Evolutionary conservation across 164 flowering plant genomes (phyloP).

Genomic region (Pachysandra terminalis): DNA sequence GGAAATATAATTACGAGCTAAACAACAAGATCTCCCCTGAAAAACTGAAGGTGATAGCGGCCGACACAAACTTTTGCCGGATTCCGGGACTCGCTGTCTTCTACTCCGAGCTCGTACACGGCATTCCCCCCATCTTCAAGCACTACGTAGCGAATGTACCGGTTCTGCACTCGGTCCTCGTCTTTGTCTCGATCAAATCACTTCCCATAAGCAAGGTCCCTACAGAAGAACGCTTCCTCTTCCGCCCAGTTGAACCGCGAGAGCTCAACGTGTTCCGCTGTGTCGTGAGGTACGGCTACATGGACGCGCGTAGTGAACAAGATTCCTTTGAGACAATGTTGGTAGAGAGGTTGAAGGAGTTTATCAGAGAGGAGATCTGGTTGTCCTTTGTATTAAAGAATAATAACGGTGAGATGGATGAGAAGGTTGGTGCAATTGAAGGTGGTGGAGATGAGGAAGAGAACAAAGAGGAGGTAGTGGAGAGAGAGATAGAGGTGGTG

Average conservation of each 20-base stretch:
- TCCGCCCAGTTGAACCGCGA: constrained; percentile 45
- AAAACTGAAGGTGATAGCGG: constrained; percentile 29
- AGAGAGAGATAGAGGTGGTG: constrained; percentile 33
- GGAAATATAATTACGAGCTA: constrained; percentile 63
- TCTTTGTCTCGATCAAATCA: constrained; percentile 71
- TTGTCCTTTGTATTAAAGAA: not conserved
- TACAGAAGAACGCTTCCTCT: constrained; percentile 59
- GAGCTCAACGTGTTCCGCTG: constrained; percentile 58
- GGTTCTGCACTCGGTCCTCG: constrained; percentile 64
- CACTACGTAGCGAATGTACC: constrained; percentile 64
- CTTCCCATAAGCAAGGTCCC: constrained; percentile 72
- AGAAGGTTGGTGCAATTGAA: not conserved
- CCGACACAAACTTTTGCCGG: constrained; percentile 23
- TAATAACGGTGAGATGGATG: not conserved
- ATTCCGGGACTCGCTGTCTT: constrained; percentile 67
- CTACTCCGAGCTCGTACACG: constrained; percentile 82
- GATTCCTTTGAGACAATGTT: constrained; percentile 54
- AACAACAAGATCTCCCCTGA: constrained; percentile 56
- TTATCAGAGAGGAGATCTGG: constrained; percentile 36
- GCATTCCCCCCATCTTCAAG: constrained; percentile 76
- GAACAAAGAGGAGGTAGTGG: constrained; percentile 14
- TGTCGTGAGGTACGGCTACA: constrained; percentile 80
- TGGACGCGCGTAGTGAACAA: constrained; percentile 41
- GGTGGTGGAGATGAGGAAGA: not conserved
- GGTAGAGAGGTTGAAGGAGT: constrained; percentile 53